Evolutionary conservation across 805 yeast genomes (phyloP), one percentile per base, ranked within the genome.

Genomic region (Pichia exigua): DNA sequence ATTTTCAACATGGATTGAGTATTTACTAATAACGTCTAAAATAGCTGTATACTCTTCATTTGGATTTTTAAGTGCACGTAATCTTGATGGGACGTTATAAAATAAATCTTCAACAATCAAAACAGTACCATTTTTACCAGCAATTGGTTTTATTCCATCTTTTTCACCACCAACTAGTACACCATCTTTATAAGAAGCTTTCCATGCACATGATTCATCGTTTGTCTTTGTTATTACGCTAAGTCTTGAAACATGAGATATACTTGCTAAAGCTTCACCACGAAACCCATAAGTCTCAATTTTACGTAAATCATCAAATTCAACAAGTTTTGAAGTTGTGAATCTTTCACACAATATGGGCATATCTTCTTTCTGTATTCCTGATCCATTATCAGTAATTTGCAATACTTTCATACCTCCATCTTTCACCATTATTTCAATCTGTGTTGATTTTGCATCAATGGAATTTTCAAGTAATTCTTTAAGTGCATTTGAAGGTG

Each of bases 251-350:
- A 94, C 84, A 62, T 92, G 97, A 0, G 97, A 89, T 9, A 94
- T 91, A 63, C 94, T 83, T 1, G 98, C 97, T 46, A 94, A 72
- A 0, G 99, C 99, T 66, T 94, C 99, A 17, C 99, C 99, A 50
- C 99, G 75, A 65, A 94, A 94, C 5, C 99, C 99, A 65, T 89
- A 89, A 0, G 98, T 91, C 22, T 77, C 71, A 24, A 94, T 78
- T 4, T 74, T 65, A 47, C 72, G 71, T 52, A 94, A 74, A 64
- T 94, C 99, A 47, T 87, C 92, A 64, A 86, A 92, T 10, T 69
- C 73, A 1, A 67, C 55, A 24, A 94, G 68, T 65, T 94, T 94
- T 0, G 97, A 90, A 0, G 99, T 94, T 22, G 98, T 87, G 68
- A 90, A 92, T 26, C 99, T 71, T 62, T 87, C 87, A 64, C 98